These are phyloP conservation scores for Colletotrichum plurivorum DNA, from an alignment of 2,329 filamentous ascomycete species.

Conservation along the genomic window DNA sequence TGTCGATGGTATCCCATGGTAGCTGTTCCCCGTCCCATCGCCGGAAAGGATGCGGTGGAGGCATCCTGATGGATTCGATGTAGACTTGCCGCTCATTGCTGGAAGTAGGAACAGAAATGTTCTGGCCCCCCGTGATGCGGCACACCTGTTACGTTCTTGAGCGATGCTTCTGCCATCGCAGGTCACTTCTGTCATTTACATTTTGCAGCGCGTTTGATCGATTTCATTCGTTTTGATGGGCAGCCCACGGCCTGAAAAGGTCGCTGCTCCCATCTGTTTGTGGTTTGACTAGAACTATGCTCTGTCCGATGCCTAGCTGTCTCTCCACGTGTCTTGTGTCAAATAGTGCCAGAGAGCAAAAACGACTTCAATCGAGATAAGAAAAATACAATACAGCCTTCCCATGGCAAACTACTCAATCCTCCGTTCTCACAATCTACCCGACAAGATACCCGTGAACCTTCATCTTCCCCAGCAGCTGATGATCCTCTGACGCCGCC, in stretches of 20 bases:
- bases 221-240: background rate
- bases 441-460: too few species aligned
- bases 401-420: too few species aligned
- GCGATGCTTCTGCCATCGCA: background rate
- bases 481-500: too few species aligned
- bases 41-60: conserved; percentile 24
- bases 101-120: background rate
- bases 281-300: background rate
- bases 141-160: background rate
- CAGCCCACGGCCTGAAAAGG: background rate
- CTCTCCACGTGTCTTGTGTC: background rate
- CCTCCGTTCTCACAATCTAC: too few species aligned
- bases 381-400: too few species aligned
- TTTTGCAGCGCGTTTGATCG: background rate
- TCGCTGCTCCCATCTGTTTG: too few species aligned
- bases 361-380: background rate
- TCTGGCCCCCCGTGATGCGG: background rate
- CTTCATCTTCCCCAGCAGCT: too few species aligned
- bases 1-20: too few species aligned
- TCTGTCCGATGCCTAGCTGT: background rate
- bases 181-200: too few species aligned
- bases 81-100: background rate
- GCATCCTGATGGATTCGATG: background rate
- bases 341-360: background rate
- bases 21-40: background rate